Base-by-base conservation (phyloP, 2,329 filamentous ascomycete genomes). In the Trichoderma pleuroti region DNA sequence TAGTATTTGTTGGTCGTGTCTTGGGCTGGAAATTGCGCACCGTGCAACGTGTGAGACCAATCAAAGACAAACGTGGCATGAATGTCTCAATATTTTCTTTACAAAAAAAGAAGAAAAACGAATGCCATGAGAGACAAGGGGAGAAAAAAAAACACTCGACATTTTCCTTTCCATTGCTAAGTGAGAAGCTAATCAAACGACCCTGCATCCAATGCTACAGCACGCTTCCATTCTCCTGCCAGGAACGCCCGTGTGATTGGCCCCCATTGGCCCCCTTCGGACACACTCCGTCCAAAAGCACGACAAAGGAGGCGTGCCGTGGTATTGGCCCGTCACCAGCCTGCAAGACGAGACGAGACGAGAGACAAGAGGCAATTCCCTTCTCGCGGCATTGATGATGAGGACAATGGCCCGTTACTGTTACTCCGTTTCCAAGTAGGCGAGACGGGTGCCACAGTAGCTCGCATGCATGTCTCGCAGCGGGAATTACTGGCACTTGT, bases 391-490 rank as follows among this genome's bases (percentile, higher is more conserved):
- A 42, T 30, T n/a, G 10, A 30, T n/a, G n/a, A n/a, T n/a, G n/a
- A n/a, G n/a, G n/a, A n/a, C n/a, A n/a, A n/a, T 52, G 8, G 54
- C 26, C 21, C 26, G 28, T 32, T 57, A 57, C 54, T 21, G 28
- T 32, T 57, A 57, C 54, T 21, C 28, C 8, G 12, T 14, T 57
- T 39, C 16, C 62, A 12, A 42, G 24, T 26, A 67, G 65, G 54
- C 26, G 54, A 68, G 54, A 67, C 36, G 32, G 39, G 36, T 34
- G 36, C 54, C 24, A 60, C 65, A 46, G 39, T 59, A 46, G 26
- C 65, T 68, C 36, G 54, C 28, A 60, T 68, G 65, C 65, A 68
- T 60, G 65, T 68, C 65, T 68, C 65, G n/a, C 54, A 68, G 65
- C 54, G 65, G 65, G 54, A n/a, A 46, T 34, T 46, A 32, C 64